A percentile compares a stretch with the other conserved stretches of the same genome.
Conservation (phyloP, 2,329 filamentous ascomycete genomes). For the Ophiostoma triangulosporum region DNA sequence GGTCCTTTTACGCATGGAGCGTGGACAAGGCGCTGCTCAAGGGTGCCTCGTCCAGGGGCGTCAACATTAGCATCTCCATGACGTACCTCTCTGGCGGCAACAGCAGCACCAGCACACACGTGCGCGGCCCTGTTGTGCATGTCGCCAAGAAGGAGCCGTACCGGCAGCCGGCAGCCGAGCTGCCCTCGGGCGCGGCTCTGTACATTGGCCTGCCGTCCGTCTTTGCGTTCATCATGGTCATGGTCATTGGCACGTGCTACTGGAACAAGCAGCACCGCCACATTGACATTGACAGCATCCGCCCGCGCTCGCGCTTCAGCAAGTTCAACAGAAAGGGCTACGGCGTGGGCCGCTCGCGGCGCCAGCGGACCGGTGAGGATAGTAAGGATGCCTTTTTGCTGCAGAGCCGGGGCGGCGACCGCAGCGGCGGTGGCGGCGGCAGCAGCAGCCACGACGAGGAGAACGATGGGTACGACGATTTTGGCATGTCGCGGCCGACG, state of each 20-base stretch:
- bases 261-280: conserved; percentile 38
- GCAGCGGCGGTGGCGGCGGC: conserved; percentile 16
- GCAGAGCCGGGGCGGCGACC: conserved; percentile 20
- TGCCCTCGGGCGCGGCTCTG: conserved; percentile 28
- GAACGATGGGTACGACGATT: conserved; percentile 2
- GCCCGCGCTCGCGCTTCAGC: conserved; percentile 24
- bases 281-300: conserved; percentile 38
- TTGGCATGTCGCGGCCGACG: conserved; percentile 10
- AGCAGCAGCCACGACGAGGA: conserved; percentile 16
- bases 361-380: conserved; percentile 23
- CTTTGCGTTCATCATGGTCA: conserved; percentile 32
- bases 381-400: conserved; percentile 32
- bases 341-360: conserved; percentile 24
- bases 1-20: conserved; percentile 36
- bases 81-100: conserved; percentile 20
- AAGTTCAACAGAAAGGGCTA: conserved; percentile 24
- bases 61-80: conserved; percentile 37
- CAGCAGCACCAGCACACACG: conserved; percentile 12
- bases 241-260: conserved; percentile 41
- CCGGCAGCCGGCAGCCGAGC: conserved; percentile 19
- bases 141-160: conserved; percentile 25
- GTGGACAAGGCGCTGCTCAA: conserved; percentile 26
- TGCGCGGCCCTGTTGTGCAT: conserved; percentile 28
- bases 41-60: conserved; percentile 18
- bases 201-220: conserved; percentile 39